Conservation (phyloP, 1,139 yeast genomes). For the Yamadazyma siamensis region DNA sequence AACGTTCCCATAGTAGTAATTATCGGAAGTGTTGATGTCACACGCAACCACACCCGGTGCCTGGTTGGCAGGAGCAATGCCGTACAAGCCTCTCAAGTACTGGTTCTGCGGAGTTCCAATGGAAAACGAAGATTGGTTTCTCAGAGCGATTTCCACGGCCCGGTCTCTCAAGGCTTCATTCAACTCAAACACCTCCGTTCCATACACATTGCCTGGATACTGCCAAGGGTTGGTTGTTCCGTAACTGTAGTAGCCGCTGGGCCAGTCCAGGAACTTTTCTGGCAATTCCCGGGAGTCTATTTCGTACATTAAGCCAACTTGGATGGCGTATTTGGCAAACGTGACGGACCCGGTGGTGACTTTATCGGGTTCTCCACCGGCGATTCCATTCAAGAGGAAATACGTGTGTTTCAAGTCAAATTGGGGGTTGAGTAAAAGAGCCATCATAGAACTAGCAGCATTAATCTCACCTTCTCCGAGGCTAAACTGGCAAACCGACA, state of each 20-base stretch:
- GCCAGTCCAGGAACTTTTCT: slow-evolving; percentile 53
- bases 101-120: slow-evolving; percentile 46
- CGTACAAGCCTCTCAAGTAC: slow-evolving; percentile 47
- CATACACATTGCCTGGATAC: slow-evolving; percentile 57
- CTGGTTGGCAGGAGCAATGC: slow-evolving; percentile 44
- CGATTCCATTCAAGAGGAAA: slow-evolving; percentile 64
- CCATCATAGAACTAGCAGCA: slow-evolving; percentile 59
- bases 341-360: slow-evolving; percentile 55
- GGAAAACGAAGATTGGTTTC: slow-evolving; percentile 29
- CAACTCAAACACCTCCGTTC: slow-evolving; percentile 66
- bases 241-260: slow-evolving; percentile 57
- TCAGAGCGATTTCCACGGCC: slow-evolving; percentile 50
- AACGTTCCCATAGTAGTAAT: slow-evolving; percentile 53
- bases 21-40: slow-evolving; percentile 62
- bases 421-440: slow-evolving; percentile 52
- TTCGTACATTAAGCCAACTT: slow-evolving; percentile 60
- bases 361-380: slow-evolving; percentile 56
- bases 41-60: slow-evolving; percentile 50
- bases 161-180: slow-evolving; percentile 58
- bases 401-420: slow-evolving; percentile 60
- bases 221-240: slow-evolving; percentile 49
- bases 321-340: slow-evolving; percentile 60
- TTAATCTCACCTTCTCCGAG: slow-evolving; percentile 71
- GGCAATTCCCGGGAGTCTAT: slow-evolving; percentile 45
- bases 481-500: slow-evolving; percentile 56